phyloP scores from a whole-genome alignment of 2,329 filamentous ascomycete genomes.

The Monosporascus cannonballus region DNA sequence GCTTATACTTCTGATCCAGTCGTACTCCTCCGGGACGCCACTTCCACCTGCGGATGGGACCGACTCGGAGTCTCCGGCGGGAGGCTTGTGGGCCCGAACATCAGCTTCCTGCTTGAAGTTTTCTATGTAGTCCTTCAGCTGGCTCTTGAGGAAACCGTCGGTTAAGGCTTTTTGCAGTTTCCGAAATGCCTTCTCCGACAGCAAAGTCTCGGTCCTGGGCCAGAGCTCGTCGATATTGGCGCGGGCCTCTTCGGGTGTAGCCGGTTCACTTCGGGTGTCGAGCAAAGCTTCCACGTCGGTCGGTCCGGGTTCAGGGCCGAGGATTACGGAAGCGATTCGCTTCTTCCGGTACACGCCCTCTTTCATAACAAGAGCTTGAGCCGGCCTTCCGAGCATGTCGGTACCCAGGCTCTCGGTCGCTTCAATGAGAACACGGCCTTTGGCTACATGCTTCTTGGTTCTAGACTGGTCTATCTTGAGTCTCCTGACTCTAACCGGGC shows the following conservation, averaged over 20 bases:
- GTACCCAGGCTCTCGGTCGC: slow-evolving; percentile 18
- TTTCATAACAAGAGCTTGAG: slow-evolving; percentile 42
- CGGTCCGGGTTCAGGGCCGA: slow-evolving; percentile 8
- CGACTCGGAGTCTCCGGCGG: not conserved
- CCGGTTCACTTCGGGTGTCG: slow-evolving; percentile 18
- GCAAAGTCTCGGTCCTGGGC: slow-evolving; percentile 31
- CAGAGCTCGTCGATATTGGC: slow-evolving; percentile 43
- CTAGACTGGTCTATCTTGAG: slow-evolving; percentile 4
- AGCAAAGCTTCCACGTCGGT: slow-evolving; percentile 29
- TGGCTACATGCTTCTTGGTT: slow-evolving; percentile 11
- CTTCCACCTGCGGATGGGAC: not conserved
- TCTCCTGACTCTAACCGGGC: slow-evolving; percentile 1
- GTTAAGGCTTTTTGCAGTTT: slow-evolving; percentile 32
- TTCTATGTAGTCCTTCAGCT: slow-evolving; percentile 38
- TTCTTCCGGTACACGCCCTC: slow-evolving; percentile 20
- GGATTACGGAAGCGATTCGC: not conserved
- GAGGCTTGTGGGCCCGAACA: not conserved
- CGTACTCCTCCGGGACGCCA: slow-evolving; percentile 3
- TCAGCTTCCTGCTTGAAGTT: slow-evolving; percentile 1
- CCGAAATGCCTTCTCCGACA: slow-evolving; percentile 36
- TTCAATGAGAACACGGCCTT: slow-evolving; percentile 20
- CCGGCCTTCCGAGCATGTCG: slow-evolving; percentile 31
- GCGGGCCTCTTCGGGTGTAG: slow-evolving; percentile 30
- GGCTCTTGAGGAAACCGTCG: slow-evolving; percentile 39
- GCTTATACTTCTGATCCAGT: slow-evolving; percentile 36